Base-by-base conservation (phyloP, 148 eudicot genomes). In the Cornus suecica region DNA sequence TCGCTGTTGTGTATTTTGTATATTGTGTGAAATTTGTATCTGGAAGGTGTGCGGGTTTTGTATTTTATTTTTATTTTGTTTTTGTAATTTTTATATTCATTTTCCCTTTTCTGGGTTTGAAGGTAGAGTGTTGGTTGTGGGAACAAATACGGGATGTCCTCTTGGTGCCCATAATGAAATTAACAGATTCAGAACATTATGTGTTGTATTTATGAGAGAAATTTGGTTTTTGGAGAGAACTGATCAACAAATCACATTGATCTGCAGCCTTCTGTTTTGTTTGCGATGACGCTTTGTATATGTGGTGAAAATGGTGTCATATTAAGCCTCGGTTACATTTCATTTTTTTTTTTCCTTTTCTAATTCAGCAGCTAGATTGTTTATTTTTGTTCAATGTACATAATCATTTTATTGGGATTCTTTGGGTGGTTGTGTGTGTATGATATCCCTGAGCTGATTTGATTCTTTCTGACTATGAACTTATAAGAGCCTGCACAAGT, bases 1-100 rank as follows among this genome's bases (percentile, higher is more conserved):
- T 76, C 66, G 61, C 81, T 79, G 70, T 80, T 82, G 85, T 85
- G 84, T 32, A 76, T 86, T 82, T 74, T 87, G 88, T 90, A 86
- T 75, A 84, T 84, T 78, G 87, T 80, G 88, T 83, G 90, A 65
- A 81, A 61, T 72, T 23, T 67, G 68, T 62, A 54, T 74, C 20
- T 69, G n/a, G 73, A 42, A 42, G 66, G 73, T 65, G 78, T 66
- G 81, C 54, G 56, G 72, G 45, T 15, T 52, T 73, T 69, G 24
- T 2, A 24, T 72, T 72, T 61, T 64, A n/a, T 4, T 66, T 16
- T 56, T 32, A 29, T 68, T 63, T 61, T 64, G n/a, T 4, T 66
- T 16, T 56, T 32, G 24, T 68, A 51, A 37, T 45, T 25, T n/a
- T 24, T 51, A 51, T 75, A 71, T 74, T 77, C 27, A n/a, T 45